Evolutionary conservation across 768 basidiomycete genomes (phyloP).

Genomic region (Kwoniella sp.): DNA sequence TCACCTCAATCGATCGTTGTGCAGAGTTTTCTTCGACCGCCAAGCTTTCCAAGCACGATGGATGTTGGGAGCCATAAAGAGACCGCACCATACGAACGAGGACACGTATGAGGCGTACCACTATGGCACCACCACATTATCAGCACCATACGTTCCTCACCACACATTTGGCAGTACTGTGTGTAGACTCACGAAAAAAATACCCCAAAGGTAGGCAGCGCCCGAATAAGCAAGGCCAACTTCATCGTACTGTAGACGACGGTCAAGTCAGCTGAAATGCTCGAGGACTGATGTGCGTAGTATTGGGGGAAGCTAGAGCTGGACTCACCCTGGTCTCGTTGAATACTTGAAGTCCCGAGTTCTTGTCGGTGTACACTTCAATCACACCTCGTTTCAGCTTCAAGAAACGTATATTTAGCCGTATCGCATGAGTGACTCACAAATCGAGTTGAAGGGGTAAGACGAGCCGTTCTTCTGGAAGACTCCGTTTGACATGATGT

Average conservation of each 20-base stretch:
- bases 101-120: constrained; percentile 25
- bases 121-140: too few species aligned
- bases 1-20: constrained; percentile 20
- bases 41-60: constrained; percentile 6
- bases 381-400: too few species aligned
- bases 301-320: not conserved
- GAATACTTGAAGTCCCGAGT: constrained; percentile 12
- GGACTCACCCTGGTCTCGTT: constrained; percentile 17
- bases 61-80: constrained; percentile 15
- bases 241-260: constrained; percentile 10
- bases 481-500: constrained; percentile 23
- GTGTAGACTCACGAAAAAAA: constrained; percentile 18
- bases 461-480: constrained; percentile 22
- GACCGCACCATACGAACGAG: constrained; percentile 21
- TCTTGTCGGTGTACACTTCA: constrained; percentile 18
- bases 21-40: constrained; percentile 9
- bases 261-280: not conserved
- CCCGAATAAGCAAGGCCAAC: constrained; percentile 21
- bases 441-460: constrained; percentile 16
- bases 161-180: too few species aligned
- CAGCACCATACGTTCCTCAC: too few species aligned
- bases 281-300: not conserved
- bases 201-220: constrained; percentile 20
- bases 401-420: too few species aligned
- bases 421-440: not conserved